Conservation (phyloP, 192 early-diverging fungal genomes). For the Lunasporangiospora selenospora region DNA sequence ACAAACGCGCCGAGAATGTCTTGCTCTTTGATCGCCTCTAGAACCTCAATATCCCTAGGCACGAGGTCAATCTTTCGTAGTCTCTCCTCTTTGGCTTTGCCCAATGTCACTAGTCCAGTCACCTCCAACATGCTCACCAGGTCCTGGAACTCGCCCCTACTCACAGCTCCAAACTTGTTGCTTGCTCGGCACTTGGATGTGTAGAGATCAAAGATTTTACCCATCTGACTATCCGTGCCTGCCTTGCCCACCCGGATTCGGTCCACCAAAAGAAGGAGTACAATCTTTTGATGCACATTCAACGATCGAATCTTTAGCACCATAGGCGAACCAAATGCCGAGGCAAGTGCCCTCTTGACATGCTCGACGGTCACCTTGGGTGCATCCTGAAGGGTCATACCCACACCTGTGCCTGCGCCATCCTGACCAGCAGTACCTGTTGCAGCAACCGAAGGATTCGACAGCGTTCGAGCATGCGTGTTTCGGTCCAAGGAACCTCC, state of each 20-base stretch:
- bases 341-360: conserved; percentile 72
- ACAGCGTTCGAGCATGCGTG: background rate
- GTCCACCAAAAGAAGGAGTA: conserved; percentile 63
- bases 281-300: conserved; percentile 85
- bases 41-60: conserved; percentile 14
- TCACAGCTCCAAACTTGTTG: conserved; percentile 68
- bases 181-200: conserved; percentile 55
- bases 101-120: conserved; percentile 65
- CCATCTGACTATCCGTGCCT: no score
- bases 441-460: conserved; percentile 2
- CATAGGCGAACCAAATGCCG: conserved; percentile 64
- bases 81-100: conserved; percentile 48
- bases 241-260: conserved; percentile 56
- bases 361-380: conserved; percentile 87
- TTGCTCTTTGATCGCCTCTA: conserved; percentile 22
- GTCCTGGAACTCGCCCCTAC: conserved; percentile 76
- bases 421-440: background rate
- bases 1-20: background rate
- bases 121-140: conserved; percentile 77
- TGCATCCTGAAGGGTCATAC: conserved; percentile 26
- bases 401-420: background rate
- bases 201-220: conserved; percentile 74
- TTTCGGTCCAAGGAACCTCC: background rate
- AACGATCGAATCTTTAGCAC: conserved; percentile 71
- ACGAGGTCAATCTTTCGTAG: conserved; percentile 43